A percentile compares a stretch with the other conserved stretches of the same genome.
phyloP scores from a whole-genome alignment of 441 rosid genomes.

The Heliophila coronopifolia region DNA sequence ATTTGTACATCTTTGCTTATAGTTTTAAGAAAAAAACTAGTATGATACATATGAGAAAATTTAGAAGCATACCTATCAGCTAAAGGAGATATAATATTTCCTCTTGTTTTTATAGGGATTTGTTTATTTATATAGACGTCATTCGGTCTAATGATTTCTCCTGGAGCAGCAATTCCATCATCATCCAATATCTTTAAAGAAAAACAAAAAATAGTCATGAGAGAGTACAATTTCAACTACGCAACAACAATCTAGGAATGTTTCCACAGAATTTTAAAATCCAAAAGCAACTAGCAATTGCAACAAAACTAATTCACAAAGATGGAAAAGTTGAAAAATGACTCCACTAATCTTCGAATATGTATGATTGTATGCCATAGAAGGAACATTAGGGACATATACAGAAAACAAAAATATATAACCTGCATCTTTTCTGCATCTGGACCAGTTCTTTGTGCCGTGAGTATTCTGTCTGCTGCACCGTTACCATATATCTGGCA shows the following conservation, averaged over 20 bases:
- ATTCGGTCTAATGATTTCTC: conserved; percentile 66
- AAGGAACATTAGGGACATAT: neutral
- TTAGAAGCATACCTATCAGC: conserved; percentile 41
- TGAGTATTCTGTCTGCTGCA: conserved; percentile 55
- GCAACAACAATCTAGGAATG: conserved; percentile 7
- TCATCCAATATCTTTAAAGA: conserved; percentile 59
- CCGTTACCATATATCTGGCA: conserved; percentile 43
- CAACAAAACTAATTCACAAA: conserved; percentile 3
- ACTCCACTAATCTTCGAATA: neutral
- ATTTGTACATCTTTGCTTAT: neutral
- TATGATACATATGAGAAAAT: conserved; percentile 8
- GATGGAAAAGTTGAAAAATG: neutral
- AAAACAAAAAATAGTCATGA: neutral
- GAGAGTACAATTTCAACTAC: neutral
- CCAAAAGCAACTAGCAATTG: neutral
- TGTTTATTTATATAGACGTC: conserved; percentile 67
- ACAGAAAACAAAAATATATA: conserved; percentile 21
- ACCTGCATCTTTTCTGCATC: conserved; percentile 78
- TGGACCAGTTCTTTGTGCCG: conserved; percentile 52
- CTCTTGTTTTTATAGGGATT: conserved; percentile 45
- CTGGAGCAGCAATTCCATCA: conserved; percentile 90
- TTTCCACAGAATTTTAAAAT: neutral
- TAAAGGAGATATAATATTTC: conserved; percentile 28
- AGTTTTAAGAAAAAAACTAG: conserved; percentile 12
- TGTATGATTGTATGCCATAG: neutral